Conservation (phyloP, 345 rosid species). For the Dipteronia sinensis region DNA sequence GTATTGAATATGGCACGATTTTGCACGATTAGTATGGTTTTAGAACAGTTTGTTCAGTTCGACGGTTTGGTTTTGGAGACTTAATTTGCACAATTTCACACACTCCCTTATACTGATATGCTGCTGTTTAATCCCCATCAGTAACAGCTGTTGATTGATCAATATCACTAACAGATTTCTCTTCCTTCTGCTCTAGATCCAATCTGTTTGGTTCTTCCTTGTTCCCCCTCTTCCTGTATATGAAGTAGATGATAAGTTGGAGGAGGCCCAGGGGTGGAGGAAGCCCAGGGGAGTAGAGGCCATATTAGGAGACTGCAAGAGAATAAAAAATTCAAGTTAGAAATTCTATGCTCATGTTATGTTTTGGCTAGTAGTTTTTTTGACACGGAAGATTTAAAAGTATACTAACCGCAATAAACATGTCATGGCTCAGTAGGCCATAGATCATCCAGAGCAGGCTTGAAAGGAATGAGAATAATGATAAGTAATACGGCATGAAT, state of each 20-base stretch:
- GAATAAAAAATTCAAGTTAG: not conserved
- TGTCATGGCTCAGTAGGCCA: constrained; percentile 74
- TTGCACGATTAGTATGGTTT: too few relatives aligned
- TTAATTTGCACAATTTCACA: too few relatives aligned
- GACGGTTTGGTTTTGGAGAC: too few relatives aligned
- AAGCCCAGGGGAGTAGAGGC: too few relatives aligned
- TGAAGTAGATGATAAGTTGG: constrained; percentile 64
- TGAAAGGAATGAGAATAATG: constrained; percentile 74
- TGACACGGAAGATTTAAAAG: not conserved
- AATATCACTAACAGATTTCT: constrained; percentile 18
- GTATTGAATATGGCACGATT: too few relatives aligned
- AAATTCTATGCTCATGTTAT: not conserved
- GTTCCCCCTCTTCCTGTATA: constrained; percentile 55
- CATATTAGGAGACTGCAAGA: constrained; percentile 71
- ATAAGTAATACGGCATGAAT: constrained; percentile 86
- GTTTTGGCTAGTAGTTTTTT: not conserved
- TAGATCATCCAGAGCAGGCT: constrained; percentile 72
- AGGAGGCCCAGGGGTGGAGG: constrained; percentile 76
- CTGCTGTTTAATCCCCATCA: too few relatives aligned
- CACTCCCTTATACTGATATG: too few relatives aligned
- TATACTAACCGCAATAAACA: constrained; percentile 67
- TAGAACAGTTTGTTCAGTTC: too few relatives aligned
- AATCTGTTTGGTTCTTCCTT: constrained; percentile 46
- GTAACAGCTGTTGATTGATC: too few relatives aligned
- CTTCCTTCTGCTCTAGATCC: constrained; percentile 50